These are phyloP conservation scores for Thelonectria olida DNA, from an alignment of 2,329 filamentous ascomycete species.

Conservation along the genomic window DNA sequence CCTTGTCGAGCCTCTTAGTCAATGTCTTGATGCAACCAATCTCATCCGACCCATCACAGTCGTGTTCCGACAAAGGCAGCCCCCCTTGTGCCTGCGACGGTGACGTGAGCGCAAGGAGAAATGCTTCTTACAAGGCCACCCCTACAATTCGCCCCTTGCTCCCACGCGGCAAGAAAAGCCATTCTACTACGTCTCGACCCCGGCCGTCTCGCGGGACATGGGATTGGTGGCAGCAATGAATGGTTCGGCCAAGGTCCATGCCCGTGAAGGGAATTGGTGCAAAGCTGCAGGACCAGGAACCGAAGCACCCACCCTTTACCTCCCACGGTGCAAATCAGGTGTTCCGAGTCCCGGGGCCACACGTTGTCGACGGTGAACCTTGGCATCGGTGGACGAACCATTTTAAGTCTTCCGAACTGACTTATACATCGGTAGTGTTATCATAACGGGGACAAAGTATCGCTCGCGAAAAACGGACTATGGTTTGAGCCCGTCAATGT, in stretches of 20 bases:
- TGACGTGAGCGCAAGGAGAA: not conserved
- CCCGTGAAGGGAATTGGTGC: no score
- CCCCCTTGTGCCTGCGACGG: not conserved
- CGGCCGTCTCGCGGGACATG: not conserved
- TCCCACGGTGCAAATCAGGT: not conserved
- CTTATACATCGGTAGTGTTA: not conserved
- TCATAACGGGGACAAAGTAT: not conserved
- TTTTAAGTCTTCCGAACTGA: not conserved
- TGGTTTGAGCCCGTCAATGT: no score
- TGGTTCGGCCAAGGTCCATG: not conserved
- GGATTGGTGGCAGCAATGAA: not conserved
- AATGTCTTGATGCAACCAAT: not conserved
- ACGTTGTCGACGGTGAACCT: not conserved
- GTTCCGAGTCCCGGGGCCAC: not conserved
- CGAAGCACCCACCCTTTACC: no score
- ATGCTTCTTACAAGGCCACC: constrained; percentile 2
- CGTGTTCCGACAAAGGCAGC: not conserved
- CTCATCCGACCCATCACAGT: not conserved
- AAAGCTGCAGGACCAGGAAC: no score
- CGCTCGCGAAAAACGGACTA: no score
- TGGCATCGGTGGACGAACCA: not conserved
- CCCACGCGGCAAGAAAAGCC: constrained; percentile 11
- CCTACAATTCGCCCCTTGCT: constrained; percentile 8
- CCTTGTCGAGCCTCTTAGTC: not conserved
- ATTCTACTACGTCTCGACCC: not conserved